Evolutionary conservation across 2,329 filamentous ascomycete genomes (phyloP).

Genomic region (Trichoderma sp.): DNA sequence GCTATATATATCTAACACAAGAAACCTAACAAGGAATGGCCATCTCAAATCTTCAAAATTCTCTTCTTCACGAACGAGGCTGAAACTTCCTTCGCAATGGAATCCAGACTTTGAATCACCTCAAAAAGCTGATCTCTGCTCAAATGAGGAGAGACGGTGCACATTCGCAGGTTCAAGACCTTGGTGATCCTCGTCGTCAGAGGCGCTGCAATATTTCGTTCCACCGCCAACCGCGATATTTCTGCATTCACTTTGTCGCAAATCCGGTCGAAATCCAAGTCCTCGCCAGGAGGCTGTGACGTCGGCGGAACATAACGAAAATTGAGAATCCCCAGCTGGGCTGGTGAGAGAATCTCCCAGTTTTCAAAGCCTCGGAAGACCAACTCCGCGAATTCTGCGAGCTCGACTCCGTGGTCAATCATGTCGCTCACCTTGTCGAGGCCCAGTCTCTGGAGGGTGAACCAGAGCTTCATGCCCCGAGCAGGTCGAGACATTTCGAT

Average conservation of each 20-base stretch:
- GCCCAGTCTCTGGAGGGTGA: slow-evolving; percentile 25
- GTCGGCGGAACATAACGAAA: slow-evolving; percentile 23
- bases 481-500: slow-evolving; percentile 28
- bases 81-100: not conserved
- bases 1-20: not conserved
- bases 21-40: no score
- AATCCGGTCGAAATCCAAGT: not conserved
- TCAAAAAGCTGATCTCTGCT: slow-evolving; percentile 27
- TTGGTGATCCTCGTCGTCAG: slow-evolving; percentile 20
- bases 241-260: slow-evolving; percentile 16
- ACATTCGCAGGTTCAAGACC: slow-evolving; percentile 21
- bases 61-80: not conserved
- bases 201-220: slow-evolving; percentile 19
- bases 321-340: slow-evolving; percentile 24
- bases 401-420: slow-evolving; percentile 26
- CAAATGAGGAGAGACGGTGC: slow-evolving; percentile 22
- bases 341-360: slow-evolving; percentile 27
- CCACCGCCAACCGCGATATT: slow-evolving; percentile 14
- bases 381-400: slow-evolving; percentile 25
- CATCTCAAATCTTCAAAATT: not conserved
- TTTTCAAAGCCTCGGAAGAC: slow-evolving; percentile 20
- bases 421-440: slow-evolving; percentile 25
- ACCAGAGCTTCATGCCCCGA: slow-evolving; percentile 29
- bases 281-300: not conserved
- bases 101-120: not conserved